Percentiles rank a stretch among this genome's conserved stretches.
phyloP scores from a whole-genome alignment of 73 alveolate species.

The Urostyla sp. region DNA sequence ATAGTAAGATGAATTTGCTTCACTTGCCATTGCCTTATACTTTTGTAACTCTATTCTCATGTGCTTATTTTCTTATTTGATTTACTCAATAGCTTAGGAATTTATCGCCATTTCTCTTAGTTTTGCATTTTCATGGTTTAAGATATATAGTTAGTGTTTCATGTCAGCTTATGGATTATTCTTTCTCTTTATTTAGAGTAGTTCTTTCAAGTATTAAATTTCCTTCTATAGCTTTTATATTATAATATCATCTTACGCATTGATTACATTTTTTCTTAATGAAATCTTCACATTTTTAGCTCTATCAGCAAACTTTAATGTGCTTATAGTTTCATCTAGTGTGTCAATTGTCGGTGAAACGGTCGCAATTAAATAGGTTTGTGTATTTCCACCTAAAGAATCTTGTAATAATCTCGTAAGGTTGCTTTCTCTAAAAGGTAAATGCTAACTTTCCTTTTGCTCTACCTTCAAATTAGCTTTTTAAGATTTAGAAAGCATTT shows the following conservation, averaged over 20 bases:
- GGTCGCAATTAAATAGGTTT: conserved; percentile 79
- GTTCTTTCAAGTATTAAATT: conserved; percentile 72
- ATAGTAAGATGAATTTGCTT: conserved; percentile 10
- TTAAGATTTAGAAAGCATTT: conserved; percentile 40
- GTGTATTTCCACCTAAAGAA: conserved; percentile 82
- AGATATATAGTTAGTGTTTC: conserved; percentile 58
- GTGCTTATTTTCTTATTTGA: conserved; percentile 78
- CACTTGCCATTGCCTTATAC: conserved; percentile 20
- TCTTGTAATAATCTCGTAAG: conserved; percentile 80
- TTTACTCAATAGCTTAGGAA: conserved; percentile 67
- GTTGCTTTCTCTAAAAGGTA: conserved; percentile 77
- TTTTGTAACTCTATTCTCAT: conserved; percentile 70
- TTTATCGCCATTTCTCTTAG: conserved; percentile 66
- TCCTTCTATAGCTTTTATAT: conserved; percentile 72
- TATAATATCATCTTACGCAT: conserved; percentile 69
- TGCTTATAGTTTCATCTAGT: conserved; percentile 61
- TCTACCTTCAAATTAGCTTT: neutral
- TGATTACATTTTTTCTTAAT: conserved; percentile 65
- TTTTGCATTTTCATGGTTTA: conserved; percentile 80
- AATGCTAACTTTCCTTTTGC: conserved; percentile 1
- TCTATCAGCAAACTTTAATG: conserved; percentile 81
- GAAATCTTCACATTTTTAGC: conserved; percentile 71
- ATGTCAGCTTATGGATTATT: conserved; percentile 67
- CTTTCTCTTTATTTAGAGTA: conserved; percentile 80
- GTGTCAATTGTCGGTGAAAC: conserved; percentile 73